Evolutionary conservation across 768 basidiomycete genomes (phyloP), one percentile per base, ranked within the genome.

Genomic region (Lactifluus volemus): DNA sequence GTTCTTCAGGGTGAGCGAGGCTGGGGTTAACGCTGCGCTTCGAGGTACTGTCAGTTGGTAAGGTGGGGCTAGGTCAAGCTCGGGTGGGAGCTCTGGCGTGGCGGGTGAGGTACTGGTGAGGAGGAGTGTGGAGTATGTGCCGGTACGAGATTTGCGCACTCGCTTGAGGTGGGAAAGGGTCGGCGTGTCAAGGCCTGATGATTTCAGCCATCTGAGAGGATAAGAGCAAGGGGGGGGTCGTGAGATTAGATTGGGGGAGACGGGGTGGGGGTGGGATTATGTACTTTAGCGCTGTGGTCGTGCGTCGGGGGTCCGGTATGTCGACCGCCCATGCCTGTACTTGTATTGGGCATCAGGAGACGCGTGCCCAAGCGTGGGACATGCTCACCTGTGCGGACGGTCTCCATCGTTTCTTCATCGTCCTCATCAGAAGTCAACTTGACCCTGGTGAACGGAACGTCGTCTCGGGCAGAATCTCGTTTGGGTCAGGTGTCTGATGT

Each of bases 301-400:
- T 86, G 54, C 81, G 73, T 48, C 77, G 78, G 25, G 78, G 78
- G 64, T 89, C 81, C 4, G 81, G 81, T 17, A 92, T 77, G 68
- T 91, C 86, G 17, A 89, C 84, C 19, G 83, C 85, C 90, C 90
- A 92, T 56, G 84, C 88, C 50, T 80, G 75, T 41, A 83, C 89
- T 91, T 42, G 38, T 19, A 53, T 51, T 51, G 36, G 51, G 60
- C 50, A 56, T 38, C 53, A 41, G 49, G 47, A 48, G 52, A 44
- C 54, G 42, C 49, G 39, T 50, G 49, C 14, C 10, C n/a, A 54
- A 42, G 58, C n/a, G 29, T 32, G 36, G 38, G 32, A 57, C 45
- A 17, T 45, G 69, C 74, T 56, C 70, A 82, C 86, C 73, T 65
- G 82, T 87, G 50, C 78, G 77, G 57, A 90, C 75, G 19, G 79